Conservation (phyloP, 768 basidiomycete species). For the Boletus edulis region DNA sequence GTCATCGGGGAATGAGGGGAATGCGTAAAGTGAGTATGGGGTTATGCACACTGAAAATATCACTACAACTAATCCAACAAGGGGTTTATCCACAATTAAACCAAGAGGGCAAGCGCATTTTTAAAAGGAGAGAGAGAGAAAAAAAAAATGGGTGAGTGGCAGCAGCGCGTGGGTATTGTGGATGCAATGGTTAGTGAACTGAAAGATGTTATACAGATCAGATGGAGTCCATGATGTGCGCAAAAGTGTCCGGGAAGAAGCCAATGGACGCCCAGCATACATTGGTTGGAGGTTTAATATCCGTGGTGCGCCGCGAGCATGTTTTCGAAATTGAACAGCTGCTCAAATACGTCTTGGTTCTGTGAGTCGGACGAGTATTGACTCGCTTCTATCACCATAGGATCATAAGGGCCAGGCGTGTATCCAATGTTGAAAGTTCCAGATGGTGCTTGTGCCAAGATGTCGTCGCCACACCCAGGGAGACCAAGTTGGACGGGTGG, state of each 20-base stretch:
- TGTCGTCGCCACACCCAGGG: constrained; percentile 41
- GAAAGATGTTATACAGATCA: constrained; percentile 29
- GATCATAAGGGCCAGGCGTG: constrained; percentile 22
- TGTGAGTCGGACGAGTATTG: constrained; percentile 31
- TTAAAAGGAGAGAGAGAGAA: background rate
- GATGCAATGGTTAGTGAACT: constrained; percentile 21
- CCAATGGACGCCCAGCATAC: constrained; percentile 37
- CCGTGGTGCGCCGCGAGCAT: constrained; percentile 34
- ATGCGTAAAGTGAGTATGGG: constrained; percentile 25
- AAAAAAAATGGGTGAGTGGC: constrained; percentile 19
- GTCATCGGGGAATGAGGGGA: constrained; percentile 11
- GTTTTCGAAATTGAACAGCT: constrained; percentile 36
- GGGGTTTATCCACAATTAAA: constrained; percentile 33
- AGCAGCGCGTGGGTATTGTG: constrained; percentile 32
- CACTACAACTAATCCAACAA: constrained; percentile 38
- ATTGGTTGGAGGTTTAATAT: constrained; percentile 32
- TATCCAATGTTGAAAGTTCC: constrained; percentile 23
- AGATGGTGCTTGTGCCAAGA: constrained; percentile 8
- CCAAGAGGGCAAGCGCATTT: constrained; percentile 27
- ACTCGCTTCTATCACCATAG: constrained; percentile 28
- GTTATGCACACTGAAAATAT: constrained; percentile 31
- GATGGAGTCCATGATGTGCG: constrained; percentile 23
- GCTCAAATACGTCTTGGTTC: constrained; percentile 35
- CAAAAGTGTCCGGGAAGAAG: constrained; percentile 25
- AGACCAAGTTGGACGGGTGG: constrained; percentile 62